phyloP scores from a whole-genome alignment of 2,329 filamentous ascomycete species.

The Fusarium sterilihyphosum region DNA sequence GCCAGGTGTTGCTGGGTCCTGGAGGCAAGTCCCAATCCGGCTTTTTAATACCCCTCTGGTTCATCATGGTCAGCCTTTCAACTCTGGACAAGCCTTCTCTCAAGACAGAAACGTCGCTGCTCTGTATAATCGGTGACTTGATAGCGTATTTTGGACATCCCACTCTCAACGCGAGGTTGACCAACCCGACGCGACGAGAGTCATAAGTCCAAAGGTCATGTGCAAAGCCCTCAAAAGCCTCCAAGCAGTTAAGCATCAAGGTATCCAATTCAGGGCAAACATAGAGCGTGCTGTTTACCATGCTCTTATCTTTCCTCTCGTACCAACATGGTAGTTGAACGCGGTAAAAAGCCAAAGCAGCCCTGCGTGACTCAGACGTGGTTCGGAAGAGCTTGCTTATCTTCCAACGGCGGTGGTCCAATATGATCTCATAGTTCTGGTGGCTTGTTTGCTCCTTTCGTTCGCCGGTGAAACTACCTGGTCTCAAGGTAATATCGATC shows the following conservation, averaged over 20 bases:
- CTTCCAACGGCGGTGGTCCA: background rate
- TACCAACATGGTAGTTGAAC: constrained; percentile 1
- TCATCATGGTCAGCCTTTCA: background rate
- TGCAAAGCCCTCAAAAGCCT: background rate
- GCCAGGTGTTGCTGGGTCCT: background rate
- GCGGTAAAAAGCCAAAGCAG: background rate
- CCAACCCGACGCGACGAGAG: background rate
- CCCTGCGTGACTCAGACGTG: background rate
- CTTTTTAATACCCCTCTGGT: rapidly evolving
- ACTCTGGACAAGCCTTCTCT: background rate
- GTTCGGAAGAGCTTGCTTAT: background rate
- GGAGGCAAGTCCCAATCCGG: no score
- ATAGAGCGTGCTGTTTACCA: background rate
- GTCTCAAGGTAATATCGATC: background rate
- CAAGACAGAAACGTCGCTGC: background rate
- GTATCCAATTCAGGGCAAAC: constrained; percentile 5
- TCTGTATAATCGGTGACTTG: rapidly evolving
- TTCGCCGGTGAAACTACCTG: rapidly evolving
- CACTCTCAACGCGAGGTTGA: background rate
- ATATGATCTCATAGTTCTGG: rapidly evolving
- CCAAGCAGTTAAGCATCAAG: rapidly evolving
- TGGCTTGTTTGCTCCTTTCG: rapidly evolving
- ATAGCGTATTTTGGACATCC: rapidly evolving
- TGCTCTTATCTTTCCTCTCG: background rate
- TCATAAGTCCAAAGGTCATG: background rate